Base-by-base conservation (phyloP, 768 basidiomycete species). In the Imleria badia region DNA sequence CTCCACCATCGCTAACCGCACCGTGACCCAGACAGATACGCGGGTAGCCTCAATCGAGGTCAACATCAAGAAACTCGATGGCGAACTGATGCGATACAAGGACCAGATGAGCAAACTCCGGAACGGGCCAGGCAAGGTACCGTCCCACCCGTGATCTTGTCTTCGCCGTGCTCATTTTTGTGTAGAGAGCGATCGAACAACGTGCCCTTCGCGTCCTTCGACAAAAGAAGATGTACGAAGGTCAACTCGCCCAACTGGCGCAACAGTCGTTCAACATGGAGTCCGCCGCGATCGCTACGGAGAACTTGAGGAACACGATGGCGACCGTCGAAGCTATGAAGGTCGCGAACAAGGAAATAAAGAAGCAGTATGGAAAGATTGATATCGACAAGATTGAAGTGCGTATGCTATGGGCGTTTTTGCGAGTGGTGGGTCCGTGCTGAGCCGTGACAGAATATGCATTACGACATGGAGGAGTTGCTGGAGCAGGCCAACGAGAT, bases 241-340 rank as follows among this genome's bases (percentile, higher is more conserved):
- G 78, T 14, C 97, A 99, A 70, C 81, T 98, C 36, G 80, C 84
- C 10, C 94, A 97, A 71, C 80, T 99, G 15, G 78, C 89, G 29
- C 97, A 98, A 69, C 97, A 98, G 71, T 87, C 91, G 22, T 98
- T 93, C 78, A 98, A 99, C 73, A 98, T 98, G 91, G 95, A 99
- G 75, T 94, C 91, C 51, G 89, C 95, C 13, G 83, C 90, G 14
- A 84, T 98, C 65, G 87, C 92, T 10, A 98, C 96, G n/a, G 97
- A 98, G 75, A 98, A 98, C 72, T 73, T 98, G 64, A 85, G 93
- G 60, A 98, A 98, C 70, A 98, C 97, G 64, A 98, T 99, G 96
- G 96, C 93, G 13, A 98, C 97, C 1, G 84, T 98, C 29, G 93
- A 97, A 60, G 97, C 94, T 6, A 98, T 99, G 94, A 84, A 93